Conservation (phyloP, 331 rosid species). For the Malus hybrid region DNA sequence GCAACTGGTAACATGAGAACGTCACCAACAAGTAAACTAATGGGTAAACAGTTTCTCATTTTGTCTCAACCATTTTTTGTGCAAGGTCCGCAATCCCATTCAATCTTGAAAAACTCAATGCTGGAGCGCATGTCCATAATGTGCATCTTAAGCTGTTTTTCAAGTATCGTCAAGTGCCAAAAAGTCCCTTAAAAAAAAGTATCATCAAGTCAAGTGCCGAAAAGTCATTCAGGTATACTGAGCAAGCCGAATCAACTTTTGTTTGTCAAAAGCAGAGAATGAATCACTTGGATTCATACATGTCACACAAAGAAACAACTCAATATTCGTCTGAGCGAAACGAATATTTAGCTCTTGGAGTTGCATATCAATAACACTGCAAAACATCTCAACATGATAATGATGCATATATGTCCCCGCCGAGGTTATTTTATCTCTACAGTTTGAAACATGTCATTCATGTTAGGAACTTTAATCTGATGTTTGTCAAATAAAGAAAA, state of each 20-base stretch:
- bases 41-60: not conserved
- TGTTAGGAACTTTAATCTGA: not conserved
- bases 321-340: not conserved
- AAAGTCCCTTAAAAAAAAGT: too few relatives aligned
- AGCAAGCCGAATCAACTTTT: not conserved
- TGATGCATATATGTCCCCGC: not conserved
- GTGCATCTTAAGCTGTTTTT: not conserved
- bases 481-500: not conserved
- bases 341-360: not conserved
- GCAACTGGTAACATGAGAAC: not conserved
- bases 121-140: not conserved
- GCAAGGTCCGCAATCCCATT: not conserved
- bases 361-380: not conserved
- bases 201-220: too few relatives aligned
- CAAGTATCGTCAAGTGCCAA: not conserved
- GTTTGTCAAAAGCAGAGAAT: not conserved
- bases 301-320: not conserved
- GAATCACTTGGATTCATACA: not conserved
- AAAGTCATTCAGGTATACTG: not conserved
- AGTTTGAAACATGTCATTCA: not conserved
- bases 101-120: not conserved
- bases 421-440: not conserved
- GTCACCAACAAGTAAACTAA: not conserved
- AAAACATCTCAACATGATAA: not conserved
- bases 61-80: not conserved